Evolutionary conservation across 305 asterid genomes (phyloP).

Genomic region (Fraxinus xanthoxyloides): DNA sequence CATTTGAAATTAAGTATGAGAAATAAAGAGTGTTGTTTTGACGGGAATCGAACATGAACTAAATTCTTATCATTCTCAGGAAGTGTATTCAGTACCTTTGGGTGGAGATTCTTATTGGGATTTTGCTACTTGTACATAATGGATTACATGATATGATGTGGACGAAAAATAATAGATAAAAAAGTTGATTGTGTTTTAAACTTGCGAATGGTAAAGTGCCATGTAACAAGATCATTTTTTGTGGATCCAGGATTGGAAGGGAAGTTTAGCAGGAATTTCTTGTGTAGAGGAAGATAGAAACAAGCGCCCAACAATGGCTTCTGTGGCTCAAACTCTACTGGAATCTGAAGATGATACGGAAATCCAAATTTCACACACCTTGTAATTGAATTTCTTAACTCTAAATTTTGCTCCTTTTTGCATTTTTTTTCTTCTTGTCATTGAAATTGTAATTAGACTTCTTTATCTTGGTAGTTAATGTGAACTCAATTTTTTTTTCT

Average conservation of each 20-base stretch:
- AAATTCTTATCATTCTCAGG: not conserved
- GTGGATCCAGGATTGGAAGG: conserved; percentile 34
- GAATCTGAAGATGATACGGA: conserved; percentile 22
- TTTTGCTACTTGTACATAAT: no score
- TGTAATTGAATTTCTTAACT: not conserved
- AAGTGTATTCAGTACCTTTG: conserved; percentile 17
- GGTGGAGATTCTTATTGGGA: conserved; percentile 8
- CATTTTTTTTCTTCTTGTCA: not conserved
- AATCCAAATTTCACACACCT: not conserved
- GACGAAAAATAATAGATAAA: no score
- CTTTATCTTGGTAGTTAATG: not conserved
- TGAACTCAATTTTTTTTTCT: not conserved
- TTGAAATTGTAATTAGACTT: not conserved
- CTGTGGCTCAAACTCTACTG: conserved; percentile 25
- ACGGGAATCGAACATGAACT: not conserved
- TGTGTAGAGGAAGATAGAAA: conserved; percentile 37
- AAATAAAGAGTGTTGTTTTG: no score
- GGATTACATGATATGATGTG: no score
- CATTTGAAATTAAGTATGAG: no score
- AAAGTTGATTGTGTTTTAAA: no score
- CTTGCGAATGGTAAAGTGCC: no score
- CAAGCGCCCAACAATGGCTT: conserved; percentile 35
- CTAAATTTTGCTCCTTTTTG: not conserved
- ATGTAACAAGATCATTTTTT: not conserved
- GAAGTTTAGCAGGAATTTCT: conserved; percentile 22